Evolutionary conservation across 2,329 filamentous ascomycete genomes (phyloP).

Genomic region (Fusarium siculi): DNA sequence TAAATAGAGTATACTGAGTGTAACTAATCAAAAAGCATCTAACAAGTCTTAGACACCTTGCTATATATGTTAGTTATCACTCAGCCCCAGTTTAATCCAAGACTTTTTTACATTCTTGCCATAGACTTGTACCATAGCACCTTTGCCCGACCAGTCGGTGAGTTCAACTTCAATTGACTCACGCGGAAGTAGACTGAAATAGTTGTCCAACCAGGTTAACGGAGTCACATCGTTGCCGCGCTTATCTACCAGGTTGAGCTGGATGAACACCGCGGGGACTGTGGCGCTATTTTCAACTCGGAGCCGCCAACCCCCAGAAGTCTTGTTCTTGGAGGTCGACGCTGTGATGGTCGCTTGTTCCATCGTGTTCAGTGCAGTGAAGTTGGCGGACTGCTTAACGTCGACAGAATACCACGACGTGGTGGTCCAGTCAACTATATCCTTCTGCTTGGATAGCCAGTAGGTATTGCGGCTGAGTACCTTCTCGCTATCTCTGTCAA

Average conservation of each 20-base stretch:
- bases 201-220: neutral
- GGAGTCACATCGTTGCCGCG: neutral
- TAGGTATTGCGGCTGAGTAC: neutral
- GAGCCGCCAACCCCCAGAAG: neutral
- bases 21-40: neutral
- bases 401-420: neutral
- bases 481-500: neutral
- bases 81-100: neutral
- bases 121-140: neutral
- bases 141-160: neutral
- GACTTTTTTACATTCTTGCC: neutral
- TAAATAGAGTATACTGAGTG: neutral
- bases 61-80: neutral
- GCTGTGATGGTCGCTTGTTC: neutral
- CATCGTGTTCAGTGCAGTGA: neutral
- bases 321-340: neutral
- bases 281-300: neutral
- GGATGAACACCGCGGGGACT: neutral
- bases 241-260: neutral
- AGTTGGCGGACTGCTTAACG: neutral
- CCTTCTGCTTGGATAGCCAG: neutral
- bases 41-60: neutral
- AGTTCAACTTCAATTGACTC: neutral
- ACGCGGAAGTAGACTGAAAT: neutral
- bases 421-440: neutral